Evolutionary conservation across 2,329 filamentous ascomycete species (phyloP).

Genomic region (Ophiosphaerella narmari): DNA sequence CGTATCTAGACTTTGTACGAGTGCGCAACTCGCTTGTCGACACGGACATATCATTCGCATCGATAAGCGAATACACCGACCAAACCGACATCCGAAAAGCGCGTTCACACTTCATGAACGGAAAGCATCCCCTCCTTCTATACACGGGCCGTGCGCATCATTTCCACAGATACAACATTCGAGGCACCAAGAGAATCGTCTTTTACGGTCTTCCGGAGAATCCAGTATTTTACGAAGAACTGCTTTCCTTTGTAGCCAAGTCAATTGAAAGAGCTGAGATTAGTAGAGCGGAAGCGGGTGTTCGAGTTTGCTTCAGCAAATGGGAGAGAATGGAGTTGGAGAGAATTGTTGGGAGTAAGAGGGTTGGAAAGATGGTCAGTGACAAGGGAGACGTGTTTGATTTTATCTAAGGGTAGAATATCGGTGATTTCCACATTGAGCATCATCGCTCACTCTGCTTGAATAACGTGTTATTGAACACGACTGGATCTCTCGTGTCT

Average conservation of each 20-base stretch:
- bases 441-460: too few relatives aligned
- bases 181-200: slow-evolving; percentile 80
- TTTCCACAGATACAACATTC: slow-evolving; percentile 84
- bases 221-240: slow-evolving; percentile 76
- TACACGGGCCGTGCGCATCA: slow-evolving; percentile 98
- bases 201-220: slow-evolving; percentile 93
- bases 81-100: slow-evolving; percentile 79
- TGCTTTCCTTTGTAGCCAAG: slow-evolving; percentile 67
- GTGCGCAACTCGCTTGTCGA: slow-evolving; percentile 90
- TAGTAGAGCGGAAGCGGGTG: slow-evolving; percentile 53
- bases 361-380: slow-evolving; percentile 81
- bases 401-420: slow-evolving; percentile 65
- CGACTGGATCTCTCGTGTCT: too few relatives aligned
- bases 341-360: slow-evolving; percentile 79
- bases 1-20: slow-evolving; percentile 92
- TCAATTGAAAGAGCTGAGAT: slow-evolving; percentile 63
- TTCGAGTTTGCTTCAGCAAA: slow-evolving; percentile 74
- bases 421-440: not conserved
- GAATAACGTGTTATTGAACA: too few relatives aligned
- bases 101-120: slow-evolving; percentile 82
- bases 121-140: slow-evolving; percentile 79
- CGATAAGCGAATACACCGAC: slow-evolving; percentile 86
- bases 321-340: slow-evolving; percentile 91
- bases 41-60: slow-evolving; percentile 73
- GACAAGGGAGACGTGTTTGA: slow-evolving; percentile 91